Base-by-base conservation (phyloP, 345 rosid species). In the Salix udensis region DNA sequence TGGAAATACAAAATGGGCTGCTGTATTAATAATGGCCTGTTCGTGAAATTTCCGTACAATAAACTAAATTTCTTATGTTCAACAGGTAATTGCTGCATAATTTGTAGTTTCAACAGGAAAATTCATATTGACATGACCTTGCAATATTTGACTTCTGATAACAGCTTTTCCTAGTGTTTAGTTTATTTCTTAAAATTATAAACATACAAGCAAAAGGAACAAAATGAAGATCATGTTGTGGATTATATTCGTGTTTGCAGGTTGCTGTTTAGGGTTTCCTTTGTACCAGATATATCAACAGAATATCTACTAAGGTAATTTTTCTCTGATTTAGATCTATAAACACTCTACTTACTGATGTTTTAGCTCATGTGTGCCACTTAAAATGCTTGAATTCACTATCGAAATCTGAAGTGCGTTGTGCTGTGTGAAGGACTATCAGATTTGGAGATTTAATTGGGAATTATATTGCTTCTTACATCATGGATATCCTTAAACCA, bases 221-320 rank as follows among this genome's bases (percentile, higher is more conserved):
- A 15, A 8, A 18, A 4, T 44, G 13, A 23, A 53, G 66, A 42
- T 26, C 9, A 26, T 10, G 39, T 9, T 6, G 12, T 80, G 82
- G 77, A 68, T 21, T 26, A 65, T 65, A 31, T 37, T 28, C 37
- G 31, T 82, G 18, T 65, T 46, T 77, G 81, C 81, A 82, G 84
- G 84, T 30, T 66, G 71, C 78, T 42, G 79, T 6, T 18, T 82
- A 78, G 76, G 46, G 46, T 46, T 26, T 50, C 76, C 24, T 40
- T 13, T 42, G 39, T 73, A 7, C 66, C 64, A 36, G 48, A 62
- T 65, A 67, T 39, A 42, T 48, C 39, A 39, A 76, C 23, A 31
- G 19, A 12, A 69, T 44, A 74, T n/a, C 16, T 68, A 74, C 40
- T 12, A 68, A 71, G 83, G 83, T 80, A 55, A 55, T 30, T n/a